Evolutionary conservation across 2,329 filamentous ascomycete species (phyloP), one percentile per base, ranked within the genome.

Genomic region (Nigrospora sphaerica): DNA sequence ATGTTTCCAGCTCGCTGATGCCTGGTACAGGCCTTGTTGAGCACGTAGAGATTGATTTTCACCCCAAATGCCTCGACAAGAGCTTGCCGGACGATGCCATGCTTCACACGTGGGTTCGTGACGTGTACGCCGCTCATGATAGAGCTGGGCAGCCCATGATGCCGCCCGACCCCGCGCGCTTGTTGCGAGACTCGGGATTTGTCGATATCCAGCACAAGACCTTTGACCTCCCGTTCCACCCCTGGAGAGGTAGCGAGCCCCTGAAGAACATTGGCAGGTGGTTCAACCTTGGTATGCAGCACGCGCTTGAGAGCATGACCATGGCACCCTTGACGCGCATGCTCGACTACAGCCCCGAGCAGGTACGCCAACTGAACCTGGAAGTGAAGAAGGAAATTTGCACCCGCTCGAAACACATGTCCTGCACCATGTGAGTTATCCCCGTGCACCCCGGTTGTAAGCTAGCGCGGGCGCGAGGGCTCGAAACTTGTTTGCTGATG

Each of bases 1-100:
- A 23, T n/a, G n/a, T 28, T 18, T 14, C 16, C 52, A 89, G 85
- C 45, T 87, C 95, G 60, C 74, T 96, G 23, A 82, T 81, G 55
- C 88, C 89, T 1, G 83, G 84, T 2, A 75, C 71, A 36, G 92
- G 91, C 45, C 78, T 76, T 60, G 75, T 96, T 46, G 91, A 97
- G 65, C 89, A 95, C 55, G 80, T 95, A 41, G 92, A 97, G 62
- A 85, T 97, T 46, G 89, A 97, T 64, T 87, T 87, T 65, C 72
- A 78, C 41, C 88, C 89, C 16, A 80, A 80, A 44, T 86, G 81
- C 58, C 84, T 89, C 52, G 81, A 87, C 55, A 74, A 76, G 33
- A 79, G 80, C 1, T 66, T 86, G 13, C 73, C 78, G 12, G 53
- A 66, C 4, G 67, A 79, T 34, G 80, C 83, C 9, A 70, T 74